Conservation (phyloP, 2,329 filamentous ascomycete genomes). For the Drechslerella stenobrocha region DNA sequence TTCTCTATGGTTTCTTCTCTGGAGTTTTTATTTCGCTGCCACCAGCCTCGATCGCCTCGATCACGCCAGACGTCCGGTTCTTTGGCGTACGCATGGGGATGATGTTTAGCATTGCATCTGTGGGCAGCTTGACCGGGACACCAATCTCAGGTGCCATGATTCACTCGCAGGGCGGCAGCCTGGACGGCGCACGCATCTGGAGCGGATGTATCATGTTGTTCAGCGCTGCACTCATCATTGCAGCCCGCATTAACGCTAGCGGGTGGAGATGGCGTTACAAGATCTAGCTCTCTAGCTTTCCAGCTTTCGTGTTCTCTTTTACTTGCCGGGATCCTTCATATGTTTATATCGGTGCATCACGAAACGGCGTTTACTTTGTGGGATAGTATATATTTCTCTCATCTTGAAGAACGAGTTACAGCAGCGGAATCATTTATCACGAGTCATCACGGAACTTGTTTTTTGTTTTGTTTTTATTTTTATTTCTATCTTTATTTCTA, state of each 20-base stretch:
- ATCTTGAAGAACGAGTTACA: conserved; percentile 2
- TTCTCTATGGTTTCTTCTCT: conserved; percentile 58
- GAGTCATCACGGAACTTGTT: conserved; percentile 6
- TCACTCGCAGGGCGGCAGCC: conserved; percentile 51
- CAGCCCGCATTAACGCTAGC: conserved; percentile 39
- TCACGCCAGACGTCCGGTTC: conserved; percentile 41
- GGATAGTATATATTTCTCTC: conserved; percentile 11
- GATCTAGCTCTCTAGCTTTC: conserved; percentile 12
- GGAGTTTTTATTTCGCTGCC: conserved; percentile 57
- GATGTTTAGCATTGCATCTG: conserved; percentile 58
- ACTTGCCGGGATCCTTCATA: conserved; percentile 26
- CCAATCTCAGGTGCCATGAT: conserved; percentile 63
- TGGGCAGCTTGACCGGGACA: conserved; percentile 62
- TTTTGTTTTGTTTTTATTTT: too few relatives aligned
- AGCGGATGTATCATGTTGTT: conserved; percentile 46
- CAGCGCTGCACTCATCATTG: conserved; percentile 39
- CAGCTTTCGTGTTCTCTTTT: neutral
- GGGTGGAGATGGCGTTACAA: conserved; percentile 42
- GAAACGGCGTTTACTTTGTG: conserved; percentile 37
- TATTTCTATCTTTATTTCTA: neutral
- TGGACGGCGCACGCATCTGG: conserved; percentile 43
- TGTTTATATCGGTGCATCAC: conserved; percentile 40
- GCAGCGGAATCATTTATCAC: neutral
- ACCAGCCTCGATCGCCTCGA: conserved; percentile 55
- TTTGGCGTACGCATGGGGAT: conserved; percentile 49